Evolutionary conservation across 495 filamentous ascomycete species (phyloP), one percentile per base, ranked within the genome.

Genomic region (Penicillium chermesinum): DNA sequence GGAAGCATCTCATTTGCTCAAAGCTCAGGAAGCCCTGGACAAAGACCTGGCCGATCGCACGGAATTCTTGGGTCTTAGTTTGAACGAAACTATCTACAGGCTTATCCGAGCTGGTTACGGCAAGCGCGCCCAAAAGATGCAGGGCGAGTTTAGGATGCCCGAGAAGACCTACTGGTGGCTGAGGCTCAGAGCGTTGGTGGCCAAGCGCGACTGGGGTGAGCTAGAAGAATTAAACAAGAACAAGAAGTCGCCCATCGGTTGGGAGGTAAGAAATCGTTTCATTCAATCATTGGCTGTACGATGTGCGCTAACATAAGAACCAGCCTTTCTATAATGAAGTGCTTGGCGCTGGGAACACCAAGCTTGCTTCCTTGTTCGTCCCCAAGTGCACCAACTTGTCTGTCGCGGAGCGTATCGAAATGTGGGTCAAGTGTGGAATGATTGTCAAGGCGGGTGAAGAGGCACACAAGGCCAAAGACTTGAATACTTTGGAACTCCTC

Each of bases 371-470:
- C 2, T 52, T 77, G 4, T 98, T 96, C 62, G 81, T 97, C 39
- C 85, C 89, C 8, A 98, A 97, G 68, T 95, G 91, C 69, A 81
- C 80, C 38, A 68, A 68, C 34, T 54, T 84, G 35, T 71, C 76
- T 16, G 70, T 77, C 8, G 75, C 79, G 40, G 86, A 89, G 47
- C 73, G 84, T 25, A 82, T 96, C 43, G 83, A 88, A 58, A 96
- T 96, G 93, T 97, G 88, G 80, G 80, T 94, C 54, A 95, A 95
- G 69, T 97, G 94, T 64, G 91, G 90, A 18, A 81, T 94, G 81
- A 75, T 90, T 20, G 80, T 86, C 17, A 89, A 90, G 71, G 93
- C 94, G 9, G 94, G 84, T 13, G 90, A 96, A 67, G 93, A 97
- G 70, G 90, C 93, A 30, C 77, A 89, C 34, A 86, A 81, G 73